These are phyloP conservation scores for Dendrobium huoshanense DNA, from an alignment of 106 monocot species.

Conservation along the genomic window DNA sequence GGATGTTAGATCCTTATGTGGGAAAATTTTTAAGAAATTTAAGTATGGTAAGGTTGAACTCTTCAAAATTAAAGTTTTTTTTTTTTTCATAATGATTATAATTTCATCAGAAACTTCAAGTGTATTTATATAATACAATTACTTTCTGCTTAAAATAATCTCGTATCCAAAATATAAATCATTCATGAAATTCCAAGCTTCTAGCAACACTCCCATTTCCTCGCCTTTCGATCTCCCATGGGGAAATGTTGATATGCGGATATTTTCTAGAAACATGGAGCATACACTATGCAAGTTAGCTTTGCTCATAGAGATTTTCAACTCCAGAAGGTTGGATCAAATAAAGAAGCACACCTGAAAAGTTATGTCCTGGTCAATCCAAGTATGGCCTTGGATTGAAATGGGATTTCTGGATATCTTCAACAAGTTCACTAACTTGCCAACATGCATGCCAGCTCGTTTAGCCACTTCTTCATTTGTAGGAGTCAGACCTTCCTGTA, in stretches of 20 bases:
- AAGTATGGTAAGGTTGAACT: no score
- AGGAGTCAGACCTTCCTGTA: constrained; percentile 59
- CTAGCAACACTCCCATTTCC: no score
- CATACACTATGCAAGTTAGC: neutral
- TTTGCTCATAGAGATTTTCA: neutral
- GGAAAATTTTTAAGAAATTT: no score
- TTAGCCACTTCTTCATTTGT: constrained; percentile 64
- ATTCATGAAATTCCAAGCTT: no score
- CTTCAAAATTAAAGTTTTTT: no score
- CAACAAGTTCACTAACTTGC: constrained; percentile 46
- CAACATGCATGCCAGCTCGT: constrained; percentile 50
- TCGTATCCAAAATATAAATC: no score
- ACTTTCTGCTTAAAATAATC: no score
- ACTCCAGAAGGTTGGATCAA: neutral
- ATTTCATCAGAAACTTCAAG: no score
- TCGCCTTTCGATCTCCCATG: neutral
- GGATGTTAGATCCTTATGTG: no score
- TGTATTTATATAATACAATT: no score
- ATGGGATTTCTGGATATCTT: constrained; percentile 51
- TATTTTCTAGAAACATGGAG: no score
- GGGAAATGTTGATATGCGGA: neutral
- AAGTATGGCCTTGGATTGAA: constrained; percentile 57
- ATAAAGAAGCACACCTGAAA: constrained; percentile 52
- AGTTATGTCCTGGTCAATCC: constrained; percentile 57
- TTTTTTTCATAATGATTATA: no score